These are phyloP conservation scores for Curvularia spicifera DNA, from an alignment of 2,329 filamentous ascomycete genomes.

Conservation along the genomic window DNA sequence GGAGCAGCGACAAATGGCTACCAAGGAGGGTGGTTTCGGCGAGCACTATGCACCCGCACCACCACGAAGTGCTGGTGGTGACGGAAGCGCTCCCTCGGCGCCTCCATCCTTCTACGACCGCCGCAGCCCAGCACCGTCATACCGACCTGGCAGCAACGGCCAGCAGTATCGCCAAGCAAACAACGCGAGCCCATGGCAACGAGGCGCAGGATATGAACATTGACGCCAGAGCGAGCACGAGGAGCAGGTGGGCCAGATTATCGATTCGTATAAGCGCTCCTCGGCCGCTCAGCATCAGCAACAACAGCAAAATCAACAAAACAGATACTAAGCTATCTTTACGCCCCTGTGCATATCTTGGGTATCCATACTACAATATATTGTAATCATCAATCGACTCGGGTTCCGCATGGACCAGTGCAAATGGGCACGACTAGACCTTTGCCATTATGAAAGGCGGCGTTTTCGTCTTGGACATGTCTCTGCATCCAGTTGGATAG, in stretches of 20 bases:
- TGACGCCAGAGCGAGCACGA: conserved; percentile 52
- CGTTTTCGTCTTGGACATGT: conserved; percentile 21
- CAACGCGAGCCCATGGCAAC: conserved; percentile 68
- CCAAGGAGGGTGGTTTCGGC: conserved; percentile 50
- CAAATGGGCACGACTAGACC: conserved; percentile 16
- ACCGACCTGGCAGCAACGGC: conserved; percentile 49
- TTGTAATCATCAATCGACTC: conserved; percentile 34
- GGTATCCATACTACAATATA: conserved; percentile 23
- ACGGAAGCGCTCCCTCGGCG: conserved; percentile 46
- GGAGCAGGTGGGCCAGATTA: conserved; percentile 45
- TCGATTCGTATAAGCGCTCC: conserved; percentile 46
- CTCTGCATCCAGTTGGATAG: conserved; percentile 16
- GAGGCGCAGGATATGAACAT: conserved; percentile 69
- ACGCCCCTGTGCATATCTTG: conserved; percentile 35
- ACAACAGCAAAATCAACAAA: conserved; percentile 17
- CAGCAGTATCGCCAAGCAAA: conserved; percentile 55
- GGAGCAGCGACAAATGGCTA: conserved; percentile 40
- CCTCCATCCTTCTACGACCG: conserved; percentile 46
- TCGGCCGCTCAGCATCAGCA: conserved; percentile 28
- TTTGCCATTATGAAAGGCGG: conserved; percentile 32
- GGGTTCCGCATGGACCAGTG: conserved; percentile 28
- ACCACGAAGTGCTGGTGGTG: conserved; percentile 52
- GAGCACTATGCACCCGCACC: conserved; percentile 51
- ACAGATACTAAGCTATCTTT: conserved; percentile 33
- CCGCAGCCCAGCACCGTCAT: conserved; percentile 38